Conservation (phyloP, 2,329 filamentous ascomycete species). For the Pseudopyricularia javanii region DNA sequence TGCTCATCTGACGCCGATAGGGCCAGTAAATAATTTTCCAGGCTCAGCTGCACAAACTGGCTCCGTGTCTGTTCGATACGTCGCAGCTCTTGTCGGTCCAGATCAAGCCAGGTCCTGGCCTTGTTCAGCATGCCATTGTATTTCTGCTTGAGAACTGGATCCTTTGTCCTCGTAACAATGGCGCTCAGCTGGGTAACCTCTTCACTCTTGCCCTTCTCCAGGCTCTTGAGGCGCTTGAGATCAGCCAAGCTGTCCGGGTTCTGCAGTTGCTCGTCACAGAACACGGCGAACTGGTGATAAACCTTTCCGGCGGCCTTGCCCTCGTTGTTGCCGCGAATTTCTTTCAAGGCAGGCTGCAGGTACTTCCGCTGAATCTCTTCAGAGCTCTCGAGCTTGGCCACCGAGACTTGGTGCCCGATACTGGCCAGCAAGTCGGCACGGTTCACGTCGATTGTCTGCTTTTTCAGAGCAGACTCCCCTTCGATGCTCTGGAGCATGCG, state of each 20-base stretch:
- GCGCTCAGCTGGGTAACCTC: constrained; percentile 66
- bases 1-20: constrained; percentile 77
- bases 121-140: constrained; percentile 53
- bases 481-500: constrained; percentile 71
- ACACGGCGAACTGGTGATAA: constrained; percentile 87
- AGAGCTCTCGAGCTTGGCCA: constrained; percentile 81
- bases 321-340: constrained; percentile 56
- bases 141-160: constrained; percentile 39
- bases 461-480: constrained; percentile 44
- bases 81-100: constrained; percentile 79
- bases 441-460: constrained; percentile 60
- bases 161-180: constrained; percentile 35
- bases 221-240: constrained; percentile 63
- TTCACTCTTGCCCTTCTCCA: constrained; percentile 68
- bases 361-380: constrained; percentile 83
- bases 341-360: constrained; percentile 69
- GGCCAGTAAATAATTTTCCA: constrained; percentile 87
- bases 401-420: constrained; percentile 77
- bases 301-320: constrained; percentile 73
- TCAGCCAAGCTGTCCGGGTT: constrained; percentile 78
- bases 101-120: constrained; percentile 77
- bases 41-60: constrained; percentile 73
- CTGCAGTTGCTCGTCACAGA: constrained; percentile 89
- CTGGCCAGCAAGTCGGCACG: constrained; percentile 73
- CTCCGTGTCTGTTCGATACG: constrained; percentile 65